Base-by-base conservation (phyloP, 352 stramenopile species). In the Globisporangium megalacanthum region DNA sequence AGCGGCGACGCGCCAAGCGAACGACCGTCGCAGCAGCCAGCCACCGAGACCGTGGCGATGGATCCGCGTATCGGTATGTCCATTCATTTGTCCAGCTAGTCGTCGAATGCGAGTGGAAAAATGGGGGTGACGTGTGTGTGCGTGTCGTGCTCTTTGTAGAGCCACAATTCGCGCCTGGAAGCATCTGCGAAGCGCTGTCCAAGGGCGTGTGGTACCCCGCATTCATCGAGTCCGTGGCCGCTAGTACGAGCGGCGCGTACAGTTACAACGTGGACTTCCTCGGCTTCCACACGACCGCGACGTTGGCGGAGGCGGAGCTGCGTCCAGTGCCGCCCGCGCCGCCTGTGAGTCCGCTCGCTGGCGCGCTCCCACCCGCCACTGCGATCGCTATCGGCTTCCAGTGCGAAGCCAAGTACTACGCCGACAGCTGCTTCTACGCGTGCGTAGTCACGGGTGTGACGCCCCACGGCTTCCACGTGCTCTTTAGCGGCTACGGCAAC, bases 401-500 rank as follows among this genome's bases (percentile, higher is more conserved):
- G 39, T 92, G 83, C 49, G 62, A 64, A 52, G 82, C 84, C 54
- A 91, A 90, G 66, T 95, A 93, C 66, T 93, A 91, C 49, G 78
- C 76, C 11, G 86, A 95, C 54, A 56, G 68, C 6, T 69, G 87
- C 52, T 88, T 86, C 52, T 96, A 97, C 65, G 58, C 73, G 49
- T 88, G 77, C 37, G 65, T 66, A 8, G 75, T 96, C 39, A 84
- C 78, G 10, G 70, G 79, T 15, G 58, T 86, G 22, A 95, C 88
- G 7, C 49, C 61, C 1, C 54, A 87, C 50, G 89, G 89, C 1
- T 94, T 89, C 61, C 84, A 85, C 33, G 81, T 96, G 51, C 62
- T 92, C n/a, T 97, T 95, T 59, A 77, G 88, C 14, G 75, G 82
- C 45, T 97, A 96, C 60, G 86, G 86, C 56, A 96, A 96, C 68